Percentiles rank a stretch among this genome's conserved stretches.
These are phyloP conservation scores for Naganishia friedmannii DNA, from an alignment of 768 basidiomycete species.

Conservation along the genomic window DNA sequence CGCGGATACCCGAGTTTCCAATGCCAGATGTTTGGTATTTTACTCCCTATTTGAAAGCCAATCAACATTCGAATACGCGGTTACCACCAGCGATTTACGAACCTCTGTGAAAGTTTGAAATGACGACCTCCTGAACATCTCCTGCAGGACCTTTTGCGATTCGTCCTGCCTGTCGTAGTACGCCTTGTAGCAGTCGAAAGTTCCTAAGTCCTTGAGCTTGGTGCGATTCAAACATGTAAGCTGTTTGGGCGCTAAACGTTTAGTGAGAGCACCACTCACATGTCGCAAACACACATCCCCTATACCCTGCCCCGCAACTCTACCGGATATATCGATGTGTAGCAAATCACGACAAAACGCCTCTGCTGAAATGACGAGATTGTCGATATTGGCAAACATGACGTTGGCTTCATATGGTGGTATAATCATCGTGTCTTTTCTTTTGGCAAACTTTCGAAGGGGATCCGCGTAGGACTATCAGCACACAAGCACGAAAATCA, in stretches of 20 bases:
- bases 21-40: conserved; percentile 68
- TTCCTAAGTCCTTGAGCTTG: conserved; percentile 70
- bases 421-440: conserved; percentile 80
- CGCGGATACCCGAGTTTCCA: conserved; percentile 75
- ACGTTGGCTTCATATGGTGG: conserved; percentile 86
- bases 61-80: conserved; percentile 2
- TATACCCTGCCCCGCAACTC: conserved; percentile 61
- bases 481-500: neutral
- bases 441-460: conserved; percentile 75
- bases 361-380: conserved; percentile 81
- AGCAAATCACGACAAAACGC: conserved; percentile 80
- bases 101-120: conserved; percentile 88
- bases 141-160: conserved; percentile 79
- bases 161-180: conserved; percentile 92
- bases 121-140: conserved; percentile 68
- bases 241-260: neutral
- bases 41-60: conserved; percentile 37
- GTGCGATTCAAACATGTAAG: neutral
- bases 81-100: conserved; percentile 44
- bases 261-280: conserved; percentile 44
- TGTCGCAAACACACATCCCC: conserved; percentile 84
- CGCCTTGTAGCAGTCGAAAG: conserved; percentile 86
- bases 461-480: conserved; percentile 80
- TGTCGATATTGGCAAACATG: conserved; percentile 90
- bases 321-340: conserved; percentile 65